Conservation (phyloP, 1,139 yeast genomes). For the Scheffersomyces segobiensis region DNA sequence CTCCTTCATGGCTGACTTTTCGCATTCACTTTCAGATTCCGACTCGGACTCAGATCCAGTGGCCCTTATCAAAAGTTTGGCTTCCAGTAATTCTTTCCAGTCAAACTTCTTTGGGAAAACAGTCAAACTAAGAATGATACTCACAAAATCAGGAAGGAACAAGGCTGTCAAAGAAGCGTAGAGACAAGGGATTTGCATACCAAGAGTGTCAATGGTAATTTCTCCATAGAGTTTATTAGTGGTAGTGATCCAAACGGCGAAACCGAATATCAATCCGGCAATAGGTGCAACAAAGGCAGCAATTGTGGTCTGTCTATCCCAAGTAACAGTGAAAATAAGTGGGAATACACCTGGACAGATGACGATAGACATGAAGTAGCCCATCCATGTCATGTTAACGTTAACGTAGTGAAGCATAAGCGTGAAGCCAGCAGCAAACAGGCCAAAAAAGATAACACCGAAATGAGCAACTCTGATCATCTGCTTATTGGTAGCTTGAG, state of each 20-base stretch:
- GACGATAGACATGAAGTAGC: conserved; percentile 33
- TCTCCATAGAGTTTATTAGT: conserved; percentile 22
- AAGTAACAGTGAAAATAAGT: conserved; percentile 29
- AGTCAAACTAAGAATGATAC: conserved; percentile 26
- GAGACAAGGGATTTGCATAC: conserved; percentile 32
- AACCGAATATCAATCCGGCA: conserved; percentile 21
- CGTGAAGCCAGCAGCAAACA: conserved; percentile 29
- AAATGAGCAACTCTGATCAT: conserved; percentile 27
- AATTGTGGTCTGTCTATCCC: conserved; percentile 30
- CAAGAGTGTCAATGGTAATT: conserved; percentile 24
- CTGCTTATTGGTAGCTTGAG: conserved; percentile 23
- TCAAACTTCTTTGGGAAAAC: conserved; percentile 29
- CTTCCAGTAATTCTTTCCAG: conserved; percentile 27
- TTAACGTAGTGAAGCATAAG: conserved; percentile 34
- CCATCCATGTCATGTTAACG: conserved; percentile 34
- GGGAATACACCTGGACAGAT: conserved; percentile 38
- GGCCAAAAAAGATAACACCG: conserved; percentile 28
- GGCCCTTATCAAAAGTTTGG: conserved; percentile 18
- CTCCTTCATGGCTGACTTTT: neutral
- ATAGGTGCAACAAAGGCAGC: conserved; percentile 29
- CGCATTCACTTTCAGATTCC: neutral
- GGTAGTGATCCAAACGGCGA: conserved; percentile 25
- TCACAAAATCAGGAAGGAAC: conserved; percentile 29
- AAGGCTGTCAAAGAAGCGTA: conserved; percentile 32
- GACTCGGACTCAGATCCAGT: neutral